Evolutionary conservation across 257 asterid genomes (phyloP).

Genomic region (Schizonepeta tenuifolia): DNA sequence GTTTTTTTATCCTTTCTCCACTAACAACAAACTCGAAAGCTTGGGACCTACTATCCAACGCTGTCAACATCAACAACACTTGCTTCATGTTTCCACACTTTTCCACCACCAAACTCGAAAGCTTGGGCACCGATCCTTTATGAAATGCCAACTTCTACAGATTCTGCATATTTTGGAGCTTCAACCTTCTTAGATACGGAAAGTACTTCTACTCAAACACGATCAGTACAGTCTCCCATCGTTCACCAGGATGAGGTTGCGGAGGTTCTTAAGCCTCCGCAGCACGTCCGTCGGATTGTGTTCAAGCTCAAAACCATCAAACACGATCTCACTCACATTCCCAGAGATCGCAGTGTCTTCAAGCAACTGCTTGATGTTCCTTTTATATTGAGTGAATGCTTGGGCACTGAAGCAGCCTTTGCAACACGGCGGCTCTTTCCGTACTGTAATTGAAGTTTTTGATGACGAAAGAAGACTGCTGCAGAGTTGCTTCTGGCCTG

Average conservation of each 20-base stretch:
- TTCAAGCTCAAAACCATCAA: slow-evolving; percentile 25
- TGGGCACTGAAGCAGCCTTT: slow-evolving; percentile 2
- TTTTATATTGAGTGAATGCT: slow-evolving; percentile 28
- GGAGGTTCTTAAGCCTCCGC: slow-evolving; percentile 21
- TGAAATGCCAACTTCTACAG: slow-evolving; percentile 24
- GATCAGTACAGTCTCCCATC: neutral
- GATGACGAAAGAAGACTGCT: slow-evolving; percentile 12
- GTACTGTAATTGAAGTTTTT: slow-evolving; percentile 23
- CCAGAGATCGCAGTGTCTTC: neutral
- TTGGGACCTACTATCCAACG: neutral
- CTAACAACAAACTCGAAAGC: no score
- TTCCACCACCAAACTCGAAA: slow-evolving; percentile 28
- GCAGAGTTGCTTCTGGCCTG: neutral
- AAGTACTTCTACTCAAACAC: neutral
- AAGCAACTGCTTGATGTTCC: slow-evolving; percentile 21
- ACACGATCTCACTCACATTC: slow-evolving; percentile 25
- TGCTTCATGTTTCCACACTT: slow-evolving; percentile 15
- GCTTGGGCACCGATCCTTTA: slow-evolving; percentile 28
- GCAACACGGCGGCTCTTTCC: neutral
- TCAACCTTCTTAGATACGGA: slow-evolving; percentile 35
- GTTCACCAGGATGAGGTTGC: slow-evolving; percentile 22
- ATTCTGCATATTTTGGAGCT: slow-evolving; percentile 24
- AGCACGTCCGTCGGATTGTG: slow-evolving; percentile 29
- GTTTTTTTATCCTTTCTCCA: no score
- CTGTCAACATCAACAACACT: neutral